These are phyloP conservation scores for Aspergillus tamarii DNA, from an alignment of 2,329 filamentous ascomycete species.

Conservation along the genomic window DNA sequence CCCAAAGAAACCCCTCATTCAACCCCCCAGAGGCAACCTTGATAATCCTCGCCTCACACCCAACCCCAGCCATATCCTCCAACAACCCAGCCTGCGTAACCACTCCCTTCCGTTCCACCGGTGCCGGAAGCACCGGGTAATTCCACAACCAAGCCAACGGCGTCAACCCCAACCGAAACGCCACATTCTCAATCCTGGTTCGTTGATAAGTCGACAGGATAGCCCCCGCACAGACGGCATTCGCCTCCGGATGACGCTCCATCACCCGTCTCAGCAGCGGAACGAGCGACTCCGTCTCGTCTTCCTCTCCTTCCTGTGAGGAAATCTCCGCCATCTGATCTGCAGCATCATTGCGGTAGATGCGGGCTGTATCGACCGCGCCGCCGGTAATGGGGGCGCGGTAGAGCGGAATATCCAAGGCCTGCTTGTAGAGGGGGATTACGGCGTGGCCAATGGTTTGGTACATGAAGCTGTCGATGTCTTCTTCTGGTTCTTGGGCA, in stretches of 20 bases:
- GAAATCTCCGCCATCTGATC: conserved; percentile 16
- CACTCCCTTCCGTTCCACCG: conserved; percentile 29
- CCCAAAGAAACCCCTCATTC: conserved; percentile 79
- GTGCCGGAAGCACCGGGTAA: conserved; percentile 71
- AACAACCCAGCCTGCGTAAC: conserved; percentile 58
- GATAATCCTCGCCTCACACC: conserved; percentile 86
- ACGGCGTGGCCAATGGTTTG: conserved; percentile 92
- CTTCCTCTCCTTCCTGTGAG: conserved; percentile 61
- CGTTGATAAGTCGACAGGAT: conserved; percentile 96
- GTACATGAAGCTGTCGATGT: conserved; percentile 99
- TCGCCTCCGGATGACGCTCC: conserved; percentile 72
- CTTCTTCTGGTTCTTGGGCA: conserved; percentile 47
- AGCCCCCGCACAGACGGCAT: conserved; percentile 86
- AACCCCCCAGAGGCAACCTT: conserved; percentile 93
- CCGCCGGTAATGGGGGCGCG: conserved; percentile 74
- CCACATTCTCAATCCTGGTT: conserved; percentile 91
- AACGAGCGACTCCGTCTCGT: conserved; percentile 88
- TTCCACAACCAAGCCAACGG: conserved; percentile 93
- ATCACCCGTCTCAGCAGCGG: conserved; percentile 72
- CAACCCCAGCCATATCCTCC: conserved; percentile 76
- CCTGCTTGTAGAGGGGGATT: conserved; percentile 80
- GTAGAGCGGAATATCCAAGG: conserved; percentile 81
- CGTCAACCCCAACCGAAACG: conserved; percentile 76
- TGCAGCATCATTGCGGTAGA: conserved; percentile 60
- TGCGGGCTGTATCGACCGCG: conserved; percentile 70